Conservation (phyloP, 2,329 filamentous ascomycete species). For the Paraconiothyrium sp. region DNA sequence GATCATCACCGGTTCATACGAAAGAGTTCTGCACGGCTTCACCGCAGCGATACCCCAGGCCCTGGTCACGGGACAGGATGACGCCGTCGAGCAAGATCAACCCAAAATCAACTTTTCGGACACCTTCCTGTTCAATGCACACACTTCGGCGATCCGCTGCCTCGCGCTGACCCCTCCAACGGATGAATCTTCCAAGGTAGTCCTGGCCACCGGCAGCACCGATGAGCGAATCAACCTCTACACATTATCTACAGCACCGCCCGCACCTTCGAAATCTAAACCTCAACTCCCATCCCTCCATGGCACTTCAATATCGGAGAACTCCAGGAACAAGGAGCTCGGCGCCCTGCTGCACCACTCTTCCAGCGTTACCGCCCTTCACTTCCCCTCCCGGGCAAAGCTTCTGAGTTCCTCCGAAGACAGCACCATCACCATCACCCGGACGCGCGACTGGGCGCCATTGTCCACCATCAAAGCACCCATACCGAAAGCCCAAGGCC, state of each 20-base stretch:
- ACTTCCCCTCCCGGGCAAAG: conserved; percentile 87
- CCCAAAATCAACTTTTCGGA: conserved; percentile 76
- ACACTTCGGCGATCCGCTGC: conserved; percentile 88
- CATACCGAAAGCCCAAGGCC: conserved; percentile 78
- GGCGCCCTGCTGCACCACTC: conserved; percentile 88
- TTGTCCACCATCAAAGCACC: conserved; percentile 90
- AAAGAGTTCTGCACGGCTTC: conserved; percentile 89
- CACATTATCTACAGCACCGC: conserved; percentile 72
- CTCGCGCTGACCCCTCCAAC: conserved; percentile 81
- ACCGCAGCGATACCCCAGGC: conserved; percentile 72
- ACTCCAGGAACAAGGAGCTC: conserved; percentile 85
- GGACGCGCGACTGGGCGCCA: conserved; percentile 88
- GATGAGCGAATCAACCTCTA: conserved; percentile 97
- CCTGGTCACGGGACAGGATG: conserved; percentile 41
- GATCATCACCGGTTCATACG: conserved; percentile 92
- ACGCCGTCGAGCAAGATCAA: conserved; percentile 31
- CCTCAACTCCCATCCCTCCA: conserved; percentile 72
- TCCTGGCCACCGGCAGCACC: conserved; percentile 89
- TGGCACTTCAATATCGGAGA: conserved; percentile 80
- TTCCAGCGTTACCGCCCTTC: conserved; percentile 79
- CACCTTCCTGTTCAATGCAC: conserved; percentile 94
- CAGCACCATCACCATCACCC: conserved; percentile 86
- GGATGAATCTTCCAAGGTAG: conserved; percentile 78
- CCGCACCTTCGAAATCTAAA: conserved; percentile 66
- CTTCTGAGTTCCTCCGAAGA: conserved; percentile 89